Evolutionary conservation across 345 rosid genomes (phyloP), one percentile per base, ranked within the genome.

Genomic region (Salix caprea): DNA sequence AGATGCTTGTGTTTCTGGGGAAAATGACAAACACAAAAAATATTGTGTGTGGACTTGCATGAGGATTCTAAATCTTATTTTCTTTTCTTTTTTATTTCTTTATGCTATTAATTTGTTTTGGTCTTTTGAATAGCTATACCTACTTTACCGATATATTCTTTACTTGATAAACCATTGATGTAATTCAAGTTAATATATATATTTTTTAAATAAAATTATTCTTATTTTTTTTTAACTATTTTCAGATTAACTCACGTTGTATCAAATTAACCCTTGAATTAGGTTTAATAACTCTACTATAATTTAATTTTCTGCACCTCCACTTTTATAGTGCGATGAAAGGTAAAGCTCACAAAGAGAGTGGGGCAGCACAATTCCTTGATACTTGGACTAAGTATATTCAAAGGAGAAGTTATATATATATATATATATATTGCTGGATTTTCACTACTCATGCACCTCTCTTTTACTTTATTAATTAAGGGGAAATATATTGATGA

Each of bases 381-480:
- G 77, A 67, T n/a, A 72, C 69, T 67, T 26, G 58, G 81, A 58
- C 77, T 40, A 78, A 60, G 77, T 42, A 73, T 78, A 73, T 78
- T 42, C 52, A 60, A 73, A 77, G 68, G 48, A 32, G 62, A 54
- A 42, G 19, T 1, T 39, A 39, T 8, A 39, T 39, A 39, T 10
- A 73, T 56, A 58, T 15, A 4, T 21, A 28, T 28, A 28, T 28
- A 28, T 28, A 28, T 28, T 28, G 30, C 30, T 28, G 30, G 30
- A 28, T 28, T 28, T 28, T 28, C 40, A 7, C 9, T 46, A 21
- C 6, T 64, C 9, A 28, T 28, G 67, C n/a, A 18, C n/a, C 28
- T 37, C 23, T 40, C 28, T 56, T 40, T 21, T 9, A 24, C 7
- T 62, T 14, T 60, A 54, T 18, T 30, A 28, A 28, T 28, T 26